Conservation (phyloP, 176 grass and related monocot species). For the Zoysia pacifica region DNA sequence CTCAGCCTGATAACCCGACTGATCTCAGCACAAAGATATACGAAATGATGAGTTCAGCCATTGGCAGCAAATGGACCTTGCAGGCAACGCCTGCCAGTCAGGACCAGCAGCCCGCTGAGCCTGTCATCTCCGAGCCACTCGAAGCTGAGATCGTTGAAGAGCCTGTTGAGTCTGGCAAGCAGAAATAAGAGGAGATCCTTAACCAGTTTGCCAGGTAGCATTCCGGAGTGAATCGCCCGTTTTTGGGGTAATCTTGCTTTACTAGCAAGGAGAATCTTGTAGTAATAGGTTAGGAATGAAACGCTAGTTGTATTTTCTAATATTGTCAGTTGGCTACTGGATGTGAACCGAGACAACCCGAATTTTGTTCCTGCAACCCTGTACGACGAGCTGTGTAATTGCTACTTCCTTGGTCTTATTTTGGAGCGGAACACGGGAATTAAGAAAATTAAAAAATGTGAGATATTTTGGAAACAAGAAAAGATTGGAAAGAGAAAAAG, state of each 20-base stretch:
- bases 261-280: no score
- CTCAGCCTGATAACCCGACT: conserved; percentile 78
- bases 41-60: conserved; percentile 78
- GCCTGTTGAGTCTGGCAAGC: conserved; percentile 34
- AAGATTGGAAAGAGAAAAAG: no score
- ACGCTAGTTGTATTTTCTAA: no score
- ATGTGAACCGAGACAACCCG: not conserved
- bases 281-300: no score
- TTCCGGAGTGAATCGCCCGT: not conserved
- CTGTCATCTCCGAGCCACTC: conserved; percentile 25
- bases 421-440: no score
- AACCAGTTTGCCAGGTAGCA: not conserved
- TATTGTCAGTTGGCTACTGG: not conserved
- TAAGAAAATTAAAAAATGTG: no score
- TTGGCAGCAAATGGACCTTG: conserved; percentile 58
- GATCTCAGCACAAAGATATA: conserved; percentile 90
- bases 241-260: not conserved
- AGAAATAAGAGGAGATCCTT: conserved; percentile 45
- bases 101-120: not conserved
- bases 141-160: conserved; percentile 80
- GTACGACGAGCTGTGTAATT: not conserved
- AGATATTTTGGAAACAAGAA: no score
- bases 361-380: not conserved
- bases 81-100: conserved; percentile 18
- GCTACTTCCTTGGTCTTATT: not conserved